phyloP scores from a whole-genome alignment of 805 yeast genomes.

The Zygotorulaspora danielsina region DNA sequence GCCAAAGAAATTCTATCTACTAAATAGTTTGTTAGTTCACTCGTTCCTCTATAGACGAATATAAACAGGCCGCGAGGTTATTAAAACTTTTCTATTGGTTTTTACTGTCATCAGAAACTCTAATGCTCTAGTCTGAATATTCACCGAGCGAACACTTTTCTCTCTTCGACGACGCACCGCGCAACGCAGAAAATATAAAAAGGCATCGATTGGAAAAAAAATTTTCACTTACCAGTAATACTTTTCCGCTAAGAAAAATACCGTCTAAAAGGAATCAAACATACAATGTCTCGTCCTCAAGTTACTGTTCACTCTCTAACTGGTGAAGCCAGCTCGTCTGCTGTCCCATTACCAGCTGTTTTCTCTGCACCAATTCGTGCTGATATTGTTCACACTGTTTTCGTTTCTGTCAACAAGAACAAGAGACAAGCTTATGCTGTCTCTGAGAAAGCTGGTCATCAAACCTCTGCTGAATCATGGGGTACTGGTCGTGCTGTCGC shows the following conservation, averaged over 20 bases:
- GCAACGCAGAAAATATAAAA: slow-evolving; percentile 15
- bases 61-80: too few relatives aligned
- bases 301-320: slow-evolving; percentile 86
- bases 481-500: slow-evolving; percentile 99
- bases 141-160: too few relatives aligned
- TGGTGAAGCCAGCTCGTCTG: slow-evolving; percentile 82
- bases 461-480: slow-evolving; percentile 99
- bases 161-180: slow-evolving; percentile 9
- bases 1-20: not conserved
- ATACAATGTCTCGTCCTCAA: slow-evolving; percentile 76
- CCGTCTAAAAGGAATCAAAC: slow-evolving; percentile 15
- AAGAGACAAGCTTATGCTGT: slow-evolving; percentile 99
- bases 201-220: slow-evolving; percentile 9
- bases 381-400: slow-evolving; percentile 98
- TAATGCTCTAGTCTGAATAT: too few relatives aligned
- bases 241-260: slow-evolving; percentile 1
- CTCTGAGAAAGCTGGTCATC: slow-evolving; percentile 98
- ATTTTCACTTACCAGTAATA: slow-evolving; percentile 1
- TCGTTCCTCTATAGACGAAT: too few relatives aligned
- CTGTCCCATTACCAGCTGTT: slow-evolving; percentile 95
- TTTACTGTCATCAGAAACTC: too few relatives aligned
- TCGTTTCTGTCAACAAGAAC: slow-evolving; percentile 98
- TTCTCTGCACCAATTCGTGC: slow-evolving; percentile 99
- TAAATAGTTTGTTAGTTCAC: too few relatives aligned
- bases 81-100: too few relatives aligned